phyloP scores from a whole-genome alignment of 1,284 basidiomycete species.

The Ustilago hordei region DNA sequence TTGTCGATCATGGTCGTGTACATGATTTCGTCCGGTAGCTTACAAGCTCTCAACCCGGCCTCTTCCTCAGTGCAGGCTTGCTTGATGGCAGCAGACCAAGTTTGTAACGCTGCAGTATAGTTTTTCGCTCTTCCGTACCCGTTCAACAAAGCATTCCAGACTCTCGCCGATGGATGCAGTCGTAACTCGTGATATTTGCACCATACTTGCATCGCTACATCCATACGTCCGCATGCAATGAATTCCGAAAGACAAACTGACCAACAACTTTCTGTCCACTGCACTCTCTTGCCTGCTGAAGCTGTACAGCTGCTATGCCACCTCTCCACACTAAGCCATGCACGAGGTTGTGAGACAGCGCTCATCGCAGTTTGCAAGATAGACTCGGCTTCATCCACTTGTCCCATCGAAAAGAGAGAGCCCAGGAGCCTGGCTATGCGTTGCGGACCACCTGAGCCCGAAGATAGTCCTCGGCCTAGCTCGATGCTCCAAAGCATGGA shows the following conservation, averaged over 20 bases:
- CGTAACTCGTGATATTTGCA: constrained; percentile 21
- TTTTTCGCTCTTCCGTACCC: constrained; percentile 55
- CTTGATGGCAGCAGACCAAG: constrained; percentile 48
- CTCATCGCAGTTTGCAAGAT: constrained; percentile 52
- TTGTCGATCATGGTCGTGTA: constrained; percentile 63
- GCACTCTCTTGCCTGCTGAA: constrained; percentile 8
- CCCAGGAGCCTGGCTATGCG: constrained; percentile 56
- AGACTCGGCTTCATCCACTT: constrained; percentile 26
- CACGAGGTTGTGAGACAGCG: constrained; percentile 18
- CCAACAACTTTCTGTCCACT: constrained; percentile 61
- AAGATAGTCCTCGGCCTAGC: constrained; percentile 54
- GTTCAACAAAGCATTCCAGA: constrained; percentile 60
- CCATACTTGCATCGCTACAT: constrained; percentile 58
- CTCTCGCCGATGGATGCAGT: constrained; percentile 28
- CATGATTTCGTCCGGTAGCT: constrained; percentile 46
- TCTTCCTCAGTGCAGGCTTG: background rate
- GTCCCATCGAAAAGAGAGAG: constrained; percentile 42
- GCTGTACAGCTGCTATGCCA: background rate
- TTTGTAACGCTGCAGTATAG: constrained; percentile 35
- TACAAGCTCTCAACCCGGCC: background rate
- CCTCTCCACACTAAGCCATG: constrained; percentile 18
- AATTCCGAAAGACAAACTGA: constrained; percentile 52
- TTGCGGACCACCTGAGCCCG: constrained; percentile 50
- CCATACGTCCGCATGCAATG: constrained; percentile 39
- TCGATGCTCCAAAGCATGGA: constrained; percentile 32